Base-by-base conservation (phyloP, 2,329 filamentous ascomycete genomes). In the Sarocladiaceae sp. region DNA sequence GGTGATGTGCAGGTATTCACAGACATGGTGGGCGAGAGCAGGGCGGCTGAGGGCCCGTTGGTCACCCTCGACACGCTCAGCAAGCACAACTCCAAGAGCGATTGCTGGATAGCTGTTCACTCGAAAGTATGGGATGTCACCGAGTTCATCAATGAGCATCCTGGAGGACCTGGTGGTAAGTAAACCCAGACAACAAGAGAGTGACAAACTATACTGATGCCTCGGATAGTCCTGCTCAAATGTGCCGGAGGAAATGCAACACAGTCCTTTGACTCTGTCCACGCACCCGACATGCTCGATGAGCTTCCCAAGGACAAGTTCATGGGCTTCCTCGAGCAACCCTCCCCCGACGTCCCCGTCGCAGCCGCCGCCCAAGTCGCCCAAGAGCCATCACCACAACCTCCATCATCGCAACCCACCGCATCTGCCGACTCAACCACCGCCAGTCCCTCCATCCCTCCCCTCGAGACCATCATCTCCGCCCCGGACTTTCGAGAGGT, bases 21-120 rank as follows among this genome's bases (percentile, higher is more conserved):
- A 15, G 16, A 33, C n/a, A 33, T 33, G 31, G 31, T 7, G 31
- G 12, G n/a, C 31, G 31, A 33, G n/a, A 15, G 16, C 31, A 11
- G 16, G 31, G 6, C 31, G 31, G 31, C 6, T 7, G 6, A 15
- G 16, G 31, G 31, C 11, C 31, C 31, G 7, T 23, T 52, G 5
- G 47, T 56, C 44, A 53, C 53, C 1, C 32, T 60, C 6, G 49
- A 46, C 13, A 66, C 74, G 40, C 58, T 80, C 29, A 66, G 61
- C 11, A 59, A 59, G 44, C 76, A 81, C 54, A 73, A 67, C 45
- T 66, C 11, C 53, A 64, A 26, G 54, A 68, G 43, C 61, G 56
- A 80, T 51, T 73, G 76, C 53, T 88, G 83, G 83, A 75, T 86
- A 47, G 80, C 84, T 15, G 73, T 87, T 18, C 75, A 85, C 58